phyloP scores from a whole-genome alignment of 2,329 filamentous ascomycete genomes.

The Neopestalotiopsis sp. region DNA sequence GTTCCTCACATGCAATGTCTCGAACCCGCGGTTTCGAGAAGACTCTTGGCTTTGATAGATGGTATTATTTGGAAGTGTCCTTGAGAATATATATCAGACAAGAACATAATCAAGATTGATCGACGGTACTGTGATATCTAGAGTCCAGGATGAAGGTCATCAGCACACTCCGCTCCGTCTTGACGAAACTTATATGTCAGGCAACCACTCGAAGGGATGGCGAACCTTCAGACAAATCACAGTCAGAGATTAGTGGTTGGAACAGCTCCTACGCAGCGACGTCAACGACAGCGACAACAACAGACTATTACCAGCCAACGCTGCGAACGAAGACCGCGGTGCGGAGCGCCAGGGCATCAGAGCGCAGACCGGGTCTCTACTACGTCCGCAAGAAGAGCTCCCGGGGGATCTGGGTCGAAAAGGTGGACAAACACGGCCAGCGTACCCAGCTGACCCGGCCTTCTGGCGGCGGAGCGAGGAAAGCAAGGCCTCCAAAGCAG shows the following conservation, averaged over 20 bases:
- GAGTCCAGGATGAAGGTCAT: background rate
- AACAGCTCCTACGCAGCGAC: background rate
- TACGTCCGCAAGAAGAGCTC: background rate
- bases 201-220: background rate
- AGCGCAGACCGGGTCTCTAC: background rate
- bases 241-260: background rate
- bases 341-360: background rate
- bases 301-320: background rate
- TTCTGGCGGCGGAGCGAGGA: background rate
- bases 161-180: background rate
- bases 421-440: background rate
- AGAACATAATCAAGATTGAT: no score
- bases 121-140: no score
- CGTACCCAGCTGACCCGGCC: background rate
- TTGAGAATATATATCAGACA: background rate
- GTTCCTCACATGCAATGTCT: background rate
- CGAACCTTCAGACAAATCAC: background rate
- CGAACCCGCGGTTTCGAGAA: background rate
- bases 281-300: no score
- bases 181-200: background rate
- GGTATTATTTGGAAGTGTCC: no score
- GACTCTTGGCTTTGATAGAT: background rate
- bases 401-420: background rate
- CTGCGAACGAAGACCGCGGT: background rate
- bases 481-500: background rate